A percentile compares a stretch with the other conserved stretches of the same genome.
phyloP scores from a whole-genome alignment of 192 early-diverging fungal species.

The Bifiguratus adelaidae region DNA sequence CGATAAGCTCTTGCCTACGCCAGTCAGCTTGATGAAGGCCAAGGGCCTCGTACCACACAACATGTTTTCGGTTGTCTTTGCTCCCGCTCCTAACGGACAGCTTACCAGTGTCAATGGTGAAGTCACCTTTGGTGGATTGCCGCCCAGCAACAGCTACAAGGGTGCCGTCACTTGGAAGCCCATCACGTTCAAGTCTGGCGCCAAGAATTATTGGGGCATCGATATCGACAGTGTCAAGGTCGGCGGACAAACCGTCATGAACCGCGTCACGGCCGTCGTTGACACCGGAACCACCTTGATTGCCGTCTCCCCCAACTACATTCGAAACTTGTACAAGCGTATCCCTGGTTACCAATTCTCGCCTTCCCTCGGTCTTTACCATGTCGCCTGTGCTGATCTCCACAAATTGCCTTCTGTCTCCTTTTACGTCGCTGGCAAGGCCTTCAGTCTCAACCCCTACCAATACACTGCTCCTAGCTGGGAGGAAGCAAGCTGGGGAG shows the following conservation, averaged over 20 bases:
- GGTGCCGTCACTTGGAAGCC: slow-evolving; percentile 10
- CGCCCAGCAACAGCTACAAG: slow-evolving; percentile 3
- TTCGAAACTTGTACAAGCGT: neutral
- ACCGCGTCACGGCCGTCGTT: neutral
- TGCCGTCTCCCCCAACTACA: neutral
- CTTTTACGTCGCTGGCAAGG: slow-evolving; percentile 1
- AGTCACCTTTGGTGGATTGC: slow-evolving; percentile 15
- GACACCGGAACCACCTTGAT: slow-evolving; percentile 15
- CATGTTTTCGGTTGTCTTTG: slow-evolving; percentile 13
- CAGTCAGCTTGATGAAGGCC: slow-evolving; percentile 5
- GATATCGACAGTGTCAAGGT: slow-evolving; percentile 2
- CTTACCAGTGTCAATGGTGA: slow-evolving; percentile 5
- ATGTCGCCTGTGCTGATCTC: neutral
- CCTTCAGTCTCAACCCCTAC: neutral
- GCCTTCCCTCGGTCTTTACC: neutral
- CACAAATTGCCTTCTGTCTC: neutral
- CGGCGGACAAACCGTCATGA: neutral
- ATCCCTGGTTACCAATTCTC: neutral
- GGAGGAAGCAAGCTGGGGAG: neutral
- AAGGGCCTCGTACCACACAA: slow-evolving; percentile 2
- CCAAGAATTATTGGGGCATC: slow-evolving; percentile 15
- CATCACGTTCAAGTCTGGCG: neutral
- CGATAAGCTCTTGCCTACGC: slow-evolving; percentile 7
- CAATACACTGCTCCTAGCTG: neutral
- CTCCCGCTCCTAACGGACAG: slow-evolving; percentile 1